phyloP scores from a whole-genome alignment of 139 green algal genomes.

The Haematococcus sp. region DNA sequence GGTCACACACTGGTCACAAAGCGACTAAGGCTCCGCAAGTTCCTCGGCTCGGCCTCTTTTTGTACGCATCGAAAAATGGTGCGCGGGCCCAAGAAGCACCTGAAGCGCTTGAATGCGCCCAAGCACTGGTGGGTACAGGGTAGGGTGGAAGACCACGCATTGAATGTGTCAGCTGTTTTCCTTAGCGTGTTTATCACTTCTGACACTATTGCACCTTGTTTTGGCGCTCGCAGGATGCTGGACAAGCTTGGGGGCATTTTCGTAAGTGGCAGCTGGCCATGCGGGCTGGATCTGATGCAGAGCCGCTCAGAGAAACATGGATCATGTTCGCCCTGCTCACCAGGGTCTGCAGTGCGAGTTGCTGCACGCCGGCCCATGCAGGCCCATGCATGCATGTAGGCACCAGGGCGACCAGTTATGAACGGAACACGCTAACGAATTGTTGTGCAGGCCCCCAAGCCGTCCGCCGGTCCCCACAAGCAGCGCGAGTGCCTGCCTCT shows the following conservation, averaged over 20 bases:
- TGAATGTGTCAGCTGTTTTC: too few species aligned
- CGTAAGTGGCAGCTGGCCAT: constrained; percentile 60
- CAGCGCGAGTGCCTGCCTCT: constrained; percentile 96
- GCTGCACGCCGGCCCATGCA: constrained; percentile 1
- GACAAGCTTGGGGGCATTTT: constrained; percentile 99
- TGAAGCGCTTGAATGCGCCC: constrained; percentile 98
- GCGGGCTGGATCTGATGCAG: too few species aligned
- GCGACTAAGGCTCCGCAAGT: too few species aligned
- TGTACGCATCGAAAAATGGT: constrained; percentile 35
- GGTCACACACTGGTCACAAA: too few species aligned
- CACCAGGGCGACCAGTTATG: background rate
- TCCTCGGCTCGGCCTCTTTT: background rate
- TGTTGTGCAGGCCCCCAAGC: constrained; percentile 91
- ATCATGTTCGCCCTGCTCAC: background rate
- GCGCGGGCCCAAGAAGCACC: constrained; percentile 97
- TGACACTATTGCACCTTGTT: too few species aligned
- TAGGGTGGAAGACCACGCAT: too few species aligned
- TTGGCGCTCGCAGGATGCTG: constrained; percentile 74
- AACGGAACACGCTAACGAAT: too few species aligned
- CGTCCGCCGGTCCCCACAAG: constrained; percentile 95
- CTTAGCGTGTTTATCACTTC: too few species aligned
- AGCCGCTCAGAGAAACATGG: too few species aligned
- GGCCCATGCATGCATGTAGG: too few species aligned
- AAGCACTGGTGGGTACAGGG: constrained; percentile 74
- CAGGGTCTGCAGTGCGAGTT: background rate